phyloP scores from a whole-genome alignment of 257 asterid species.

The Apocynum venetum region DNA sequence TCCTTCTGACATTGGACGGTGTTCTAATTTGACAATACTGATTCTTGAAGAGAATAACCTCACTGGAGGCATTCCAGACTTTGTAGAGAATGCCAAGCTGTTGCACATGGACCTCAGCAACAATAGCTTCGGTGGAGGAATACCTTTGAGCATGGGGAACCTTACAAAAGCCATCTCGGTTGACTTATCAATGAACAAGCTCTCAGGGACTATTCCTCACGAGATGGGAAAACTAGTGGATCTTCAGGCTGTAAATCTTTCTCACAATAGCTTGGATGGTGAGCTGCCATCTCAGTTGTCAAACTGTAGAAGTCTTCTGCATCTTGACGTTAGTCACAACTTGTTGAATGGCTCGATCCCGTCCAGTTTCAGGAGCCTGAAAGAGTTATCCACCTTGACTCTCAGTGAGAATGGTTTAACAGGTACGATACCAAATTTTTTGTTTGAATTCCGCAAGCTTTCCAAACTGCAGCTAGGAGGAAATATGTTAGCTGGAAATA shows the following conservation, averaged over 20 bases:
- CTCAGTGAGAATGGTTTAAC: conserved; percentile 48
- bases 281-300: conserved; percentile 37
- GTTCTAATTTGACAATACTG: conserved; percentile 42
- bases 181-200: conserved; percentile 44
- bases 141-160: conserved; percentile 40
- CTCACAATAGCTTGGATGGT: conserved; percentile 48
- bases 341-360: conserved; percentile 58
- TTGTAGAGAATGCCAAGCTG: conserved; percentile 34
- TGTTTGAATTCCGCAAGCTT: conserved; percentile 58
- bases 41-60: conserved; percentile 49
- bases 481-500: conserved; percentile 48
- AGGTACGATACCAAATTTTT: conserved; percentile 46
- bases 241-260: conserved; percentile 43
- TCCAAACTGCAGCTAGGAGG: conserved; percentile 60
- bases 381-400: conserved; percentile 44
- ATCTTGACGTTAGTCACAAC: conserved; percentile 39
- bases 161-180: conserved; percentile 28
- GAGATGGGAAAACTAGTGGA: conserved; percentile 39
- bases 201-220: conserved; percentile 38
- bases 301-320: conserved; percentile 8
- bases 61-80: conserved; percentile 44
- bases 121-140: conserved; percentile 41
- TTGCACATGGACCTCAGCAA: conserved; percentile 44
- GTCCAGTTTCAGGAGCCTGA: conserved; percentile 43
- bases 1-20: conserved; percentile 49